Base-by-base conservation (phyloP, 495 filamentous ascomycete species). In the Baudoinia panamericana region DNA sequence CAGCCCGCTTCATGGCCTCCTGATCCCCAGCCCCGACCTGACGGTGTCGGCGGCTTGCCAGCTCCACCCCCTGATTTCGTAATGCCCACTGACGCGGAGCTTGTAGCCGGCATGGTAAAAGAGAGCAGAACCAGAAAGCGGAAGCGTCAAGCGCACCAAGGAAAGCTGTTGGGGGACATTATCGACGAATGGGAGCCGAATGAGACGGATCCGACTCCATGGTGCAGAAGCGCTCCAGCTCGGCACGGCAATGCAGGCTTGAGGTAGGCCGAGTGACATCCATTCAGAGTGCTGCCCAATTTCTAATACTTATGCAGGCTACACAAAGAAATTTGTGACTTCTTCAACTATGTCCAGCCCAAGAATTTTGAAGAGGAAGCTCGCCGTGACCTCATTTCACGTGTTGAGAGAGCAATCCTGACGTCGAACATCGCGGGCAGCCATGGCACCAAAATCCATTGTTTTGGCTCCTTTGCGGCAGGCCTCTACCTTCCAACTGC, bases 401-500 rank as follows among this genome's bases (percentile, higher is more conserved):
- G 88, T 13, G 48, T 83, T 1, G 60, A 72, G 20, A 41, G 46
- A 20, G 59, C 69, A 3, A 68, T 85, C 48, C 62, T 63, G 25
- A 60, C 39, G 15, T 59, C 63, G 10, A 72, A 71, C 48, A 53
- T 60, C 4, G 68, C 72, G 10, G 22, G 22, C 13, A 36, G 29
- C 18, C 18, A 42, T 1, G 30, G 22, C 16, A 43, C 35, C 16
- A 19, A 76, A 27, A 57, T 95, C 1, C 65, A 69, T 15, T 66
- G 76, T 8, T 97, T 96, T 60, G 90, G 90, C 12, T 96, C 90
- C 0, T 97, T 85, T 51, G 82, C 83, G 11, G 83, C 84, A 7
- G 84, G 83, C 0, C 65, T 95, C 10, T 96, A 94, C 54, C 70
- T 97, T 3, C 90, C 90, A 0, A 90, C 77, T 1, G 82, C 77